Evolutionary conservation across 2,329 filamentous ascomycete species (phyloP), one percentile per base, ranked within the genome.

Genomic region (Claviceps digitariae): DNA sequence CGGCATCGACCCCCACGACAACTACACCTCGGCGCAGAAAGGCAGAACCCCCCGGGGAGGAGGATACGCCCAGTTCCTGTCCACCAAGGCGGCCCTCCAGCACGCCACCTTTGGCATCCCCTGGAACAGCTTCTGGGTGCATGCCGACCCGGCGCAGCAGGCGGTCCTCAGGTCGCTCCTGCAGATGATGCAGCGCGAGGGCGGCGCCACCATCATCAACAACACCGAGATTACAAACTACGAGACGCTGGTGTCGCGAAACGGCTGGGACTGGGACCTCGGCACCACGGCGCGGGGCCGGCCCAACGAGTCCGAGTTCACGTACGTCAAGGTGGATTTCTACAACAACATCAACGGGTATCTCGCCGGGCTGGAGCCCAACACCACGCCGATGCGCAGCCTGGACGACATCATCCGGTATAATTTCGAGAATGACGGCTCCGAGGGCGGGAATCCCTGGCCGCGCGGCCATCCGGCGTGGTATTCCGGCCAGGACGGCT

Each of bases 201-300:
- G 86, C 1, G 85, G 27, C 27, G 27, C 83, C 0, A 83, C 74
- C 1, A 73, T 90, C 43, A 70, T 88, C 61, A 86, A 88, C 61
- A 75, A 75, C 27, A 87, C 83, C 0, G 85, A 90, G 62, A 73
- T 90, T 2, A 79, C 80, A 23, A 71, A 80, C 62, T 77, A 80
- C 60, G 66, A 82, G 61, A 77, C 69, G 0, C 78, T 87, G 25
- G 75, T 89, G 13, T 78, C 76, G 34, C 82, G 80, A 0, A 64
- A 77, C 49, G 82, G 83, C n/a, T 90, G 84, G 84, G 73, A 89
- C 65, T 90, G 86, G 77, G 83, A 86, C 60, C 84, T 80, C 57
- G 83, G 84, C 15, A 73, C 59, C 27, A 29, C 27, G 6, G 74
- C 71, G 1, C 76, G 82, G 4, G 82, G 82, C 2, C 81, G 71